Evolutionary conservation across 75 land plant species (phyloP), one percentile per base, ranked within the genome.

Genomic region (Picea sitchensis): DNA sequence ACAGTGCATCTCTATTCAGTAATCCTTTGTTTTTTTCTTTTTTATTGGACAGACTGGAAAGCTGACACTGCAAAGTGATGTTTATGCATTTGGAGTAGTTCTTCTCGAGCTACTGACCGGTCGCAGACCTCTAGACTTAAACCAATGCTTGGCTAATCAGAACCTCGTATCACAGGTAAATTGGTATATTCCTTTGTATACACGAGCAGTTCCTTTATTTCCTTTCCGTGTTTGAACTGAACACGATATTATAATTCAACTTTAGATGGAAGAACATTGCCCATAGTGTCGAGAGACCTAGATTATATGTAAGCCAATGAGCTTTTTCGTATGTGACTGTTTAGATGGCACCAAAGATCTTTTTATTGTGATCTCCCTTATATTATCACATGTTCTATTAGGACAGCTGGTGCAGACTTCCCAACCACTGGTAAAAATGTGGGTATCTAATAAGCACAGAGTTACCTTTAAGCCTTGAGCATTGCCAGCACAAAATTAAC

Each of bases 1-100:
- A 61, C 21, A 78, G 30, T 21, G 21, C 44, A 78, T 78, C 47
- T 74, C 73, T n/a, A 51, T 3, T 26, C 13, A 65, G 18, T 65
- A 5, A 64, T 73, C 23, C 14, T 36, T 26, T 21, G 73, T 21
- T 65, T 38, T 58, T 15, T 41, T 65, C 61, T 51, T 17, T 59
- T 59, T 67, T 64, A 23, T 5, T 58, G 44, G 38, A 54, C 91
- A 94, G 96, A 94, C 96, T 54, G 95, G 96, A 71, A 92, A 93
- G 78, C 91, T 94, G 34, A 94, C 95, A 20, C 32, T 94, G 23
- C 95, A 92, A 73, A 94, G 92, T 64, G 96, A 94, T 79, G 96
- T 94, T 7, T 94, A 94, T 87, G 95, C 95, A 77, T 94, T 92
- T 87, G 96, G 96, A 36, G 90, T 94, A 26, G 96, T 94, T 38